Evolutionary conservation across 176 grass and related monocot genomes (phyloP), one percentile per base, ranked within the genome.

Genomic region (Avena sativa): DNA sequence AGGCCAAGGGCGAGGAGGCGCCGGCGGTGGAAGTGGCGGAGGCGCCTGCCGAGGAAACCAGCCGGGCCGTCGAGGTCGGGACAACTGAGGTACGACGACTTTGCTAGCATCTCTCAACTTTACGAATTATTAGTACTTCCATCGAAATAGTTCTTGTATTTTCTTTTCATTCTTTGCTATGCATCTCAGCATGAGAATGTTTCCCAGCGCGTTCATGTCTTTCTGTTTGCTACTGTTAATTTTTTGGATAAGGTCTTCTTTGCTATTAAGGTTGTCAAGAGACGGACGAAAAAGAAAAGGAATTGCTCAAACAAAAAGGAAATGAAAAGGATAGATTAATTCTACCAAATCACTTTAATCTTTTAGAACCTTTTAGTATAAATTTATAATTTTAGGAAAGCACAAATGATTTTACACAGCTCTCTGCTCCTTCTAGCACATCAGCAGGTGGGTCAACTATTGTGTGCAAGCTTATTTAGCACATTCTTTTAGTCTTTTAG

Each of bases 21-120:
- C 4, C 73, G 52, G 74, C 30, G 64, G 40, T 13, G 7, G 66
- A 55, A 28, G 81, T 9, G 25, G 61, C 6, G 0, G 47, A 71
- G 49, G 53, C 9, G 3, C 53, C 13, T 0, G 69, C 17, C 15
- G 70, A 30, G 38, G 56, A 48, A 25, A 44, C 79, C 12, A 76
- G 60, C 49, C 47, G 53, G 23, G 86, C 36, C 36, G 50, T 77
- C 36, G 61, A 71, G 81, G 64, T 20, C 46, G 79, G 2, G 44
- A 32, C 66, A 30, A 89, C 7, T 8, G 82, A 89, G 87, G 87
- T 89, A 56, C 43, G 20, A 20, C 2, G 17, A 26, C 21, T 71
- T 65, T 14, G 4, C 26, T 12, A 9, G 6, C 8, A 23, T 52
- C 63, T 83, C 60, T 28, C 7, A 71, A 38, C 3, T 25, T 56